phyloP scores from a whole-genome alignment of 2,329 filamentous ascomycete genomes.

The Colletotrichum theobromicola region DNA sequence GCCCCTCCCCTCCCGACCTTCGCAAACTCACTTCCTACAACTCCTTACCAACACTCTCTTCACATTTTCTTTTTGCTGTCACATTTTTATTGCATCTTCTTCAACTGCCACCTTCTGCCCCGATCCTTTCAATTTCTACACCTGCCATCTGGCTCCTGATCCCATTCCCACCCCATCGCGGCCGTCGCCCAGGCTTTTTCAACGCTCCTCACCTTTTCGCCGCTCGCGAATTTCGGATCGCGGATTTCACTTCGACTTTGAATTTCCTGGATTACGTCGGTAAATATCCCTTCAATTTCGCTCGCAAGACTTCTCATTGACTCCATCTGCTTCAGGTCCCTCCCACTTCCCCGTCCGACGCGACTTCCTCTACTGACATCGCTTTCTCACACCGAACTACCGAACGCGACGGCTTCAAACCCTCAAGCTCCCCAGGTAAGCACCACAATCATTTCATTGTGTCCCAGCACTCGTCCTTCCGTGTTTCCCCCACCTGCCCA shows the following conservation, averaged over 20 bases:
- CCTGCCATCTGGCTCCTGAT: fast-evolving
- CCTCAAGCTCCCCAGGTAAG: neutral
- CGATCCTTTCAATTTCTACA: neutral
- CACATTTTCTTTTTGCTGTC: fast-evolving
- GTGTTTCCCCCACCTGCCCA: neutral
- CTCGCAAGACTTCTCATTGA: neutral
- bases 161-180: neutral
- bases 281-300: neutral
- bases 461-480: neutral
- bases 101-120: neutral
- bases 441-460: neutral
- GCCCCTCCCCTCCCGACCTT: neutral
- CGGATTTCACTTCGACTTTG: neutral
- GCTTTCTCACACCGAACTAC: neutral
- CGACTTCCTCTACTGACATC: neutral
- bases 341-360: neutral
- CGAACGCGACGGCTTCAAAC: neutral
- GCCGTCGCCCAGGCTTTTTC: neutral
- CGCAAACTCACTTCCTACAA: neutral
- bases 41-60: neutral
- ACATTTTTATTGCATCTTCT: neutral
- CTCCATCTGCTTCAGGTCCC: neutral
- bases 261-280: neutral
- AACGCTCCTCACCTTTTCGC: neutral
- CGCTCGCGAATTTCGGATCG: neutral